Evolutionary conservation across 176 grass and related monocot species (phyloP).

Genomic region (Oropetium thomaeum): DNA sequence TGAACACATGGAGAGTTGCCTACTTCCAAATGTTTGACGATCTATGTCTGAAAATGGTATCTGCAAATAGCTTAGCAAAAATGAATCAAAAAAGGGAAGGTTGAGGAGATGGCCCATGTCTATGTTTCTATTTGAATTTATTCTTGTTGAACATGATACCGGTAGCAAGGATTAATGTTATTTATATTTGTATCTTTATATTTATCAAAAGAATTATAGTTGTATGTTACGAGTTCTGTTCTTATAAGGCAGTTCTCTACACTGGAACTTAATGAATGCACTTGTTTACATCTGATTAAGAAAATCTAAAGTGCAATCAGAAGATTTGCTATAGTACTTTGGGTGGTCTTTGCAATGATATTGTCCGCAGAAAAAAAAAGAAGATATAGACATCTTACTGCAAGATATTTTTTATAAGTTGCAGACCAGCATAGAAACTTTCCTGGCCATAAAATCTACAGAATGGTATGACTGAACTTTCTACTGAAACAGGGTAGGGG

Average conservation of each 20-base stretch:
- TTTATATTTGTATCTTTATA: too few species aligned
- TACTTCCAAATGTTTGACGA: constrained; percentile 22
- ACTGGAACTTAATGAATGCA: not conserved
- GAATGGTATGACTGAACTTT: too few species aligned
- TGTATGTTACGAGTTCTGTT: too few species aligned
- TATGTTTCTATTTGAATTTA: not conserved
- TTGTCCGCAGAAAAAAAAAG: too few species aligned
- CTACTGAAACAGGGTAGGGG: too few species aligned
- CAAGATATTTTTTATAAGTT: too few species aligned
- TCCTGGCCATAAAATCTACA: too few species aligned
- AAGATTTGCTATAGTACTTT: not conserved
- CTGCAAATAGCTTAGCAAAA: not conserved
- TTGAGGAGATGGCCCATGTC: not conserved
- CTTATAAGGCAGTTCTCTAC: too few species aligned
- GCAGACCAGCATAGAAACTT: too few species aligned
- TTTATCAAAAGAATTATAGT: too few species aligned
- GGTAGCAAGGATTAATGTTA: too few species aligned
- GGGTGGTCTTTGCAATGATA: not conserved
- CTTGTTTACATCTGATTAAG: not conserved
- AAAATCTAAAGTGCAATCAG: not conserved
- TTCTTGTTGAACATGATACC: too few species aligned
- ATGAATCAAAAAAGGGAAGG: not conserved
- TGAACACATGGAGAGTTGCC: not conserved
- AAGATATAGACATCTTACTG: not conserved
- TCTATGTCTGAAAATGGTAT: not conserved